Evolutionary conservation across 768 basidiomycete species (phyloP).

Genomic region (Boletus subcaerulescens): DNA sequence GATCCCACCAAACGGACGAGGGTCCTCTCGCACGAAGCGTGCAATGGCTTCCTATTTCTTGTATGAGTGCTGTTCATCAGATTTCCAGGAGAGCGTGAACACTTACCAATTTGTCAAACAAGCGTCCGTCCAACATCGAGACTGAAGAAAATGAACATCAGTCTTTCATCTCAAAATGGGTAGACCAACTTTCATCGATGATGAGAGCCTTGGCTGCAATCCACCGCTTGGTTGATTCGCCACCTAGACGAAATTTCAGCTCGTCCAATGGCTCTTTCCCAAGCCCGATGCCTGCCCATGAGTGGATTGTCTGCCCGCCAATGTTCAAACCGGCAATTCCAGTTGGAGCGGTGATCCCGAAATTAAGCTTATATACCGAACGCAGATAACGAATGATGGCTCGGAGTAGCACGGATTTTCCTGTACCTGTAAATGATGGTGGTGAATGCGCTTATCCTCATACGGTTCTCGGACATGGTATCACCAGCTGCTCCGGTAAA

Average conservation of each 20-base stretch:
- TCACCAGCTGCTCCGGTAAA: conserved; percentile 75
- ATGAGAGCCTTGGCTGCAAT: conserved; percentile 49
- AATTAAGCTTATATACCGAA: conserved; percentile 23
- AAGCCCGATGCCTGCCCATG: conserved; percentile 61
- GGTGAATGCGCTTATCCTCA: not conserved
- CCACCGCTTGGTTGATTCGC: conserved; percentile 45
- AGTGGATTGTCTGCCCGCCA: conserved; percentile 65
- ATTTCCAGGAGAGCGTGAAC: conserved; percentile 33
- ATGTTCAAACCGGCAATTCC: conserved; percentile 70
- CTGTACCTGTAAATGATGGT: conserved; percentile 45
- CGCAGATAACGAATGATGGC: conserved; percentile 49
- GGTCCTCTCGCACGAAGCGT: conserved; percentile 38
- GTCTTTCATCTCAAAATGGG: not conserved
- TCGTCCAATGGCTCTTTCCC: conserved; percentile 48
- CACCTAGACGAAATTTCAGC: conserved; percentile 38
- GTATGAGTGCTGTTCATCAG: not conserved
- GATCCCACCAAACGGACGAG: conserved; percentile 63
- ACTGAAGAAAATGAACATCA: conserved; percentile 36
- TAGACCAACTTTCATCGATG: conserved; percentile 66
- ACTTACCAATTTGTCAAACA: conserved; percentile 69
- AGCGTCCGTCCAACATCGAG: conserved; percentile 69
- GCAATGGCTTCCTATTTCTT: conserved; percentile 37
- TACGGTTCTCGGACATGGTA: not conserved
- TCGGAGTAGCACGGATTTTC: conserved; percentile 69
- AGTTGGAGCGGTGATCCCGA: conserved; percentile 66